phyloP scores from a whole-genome alignment of 176 grass and related monocot species.

The Musa acuminata region DNA sequence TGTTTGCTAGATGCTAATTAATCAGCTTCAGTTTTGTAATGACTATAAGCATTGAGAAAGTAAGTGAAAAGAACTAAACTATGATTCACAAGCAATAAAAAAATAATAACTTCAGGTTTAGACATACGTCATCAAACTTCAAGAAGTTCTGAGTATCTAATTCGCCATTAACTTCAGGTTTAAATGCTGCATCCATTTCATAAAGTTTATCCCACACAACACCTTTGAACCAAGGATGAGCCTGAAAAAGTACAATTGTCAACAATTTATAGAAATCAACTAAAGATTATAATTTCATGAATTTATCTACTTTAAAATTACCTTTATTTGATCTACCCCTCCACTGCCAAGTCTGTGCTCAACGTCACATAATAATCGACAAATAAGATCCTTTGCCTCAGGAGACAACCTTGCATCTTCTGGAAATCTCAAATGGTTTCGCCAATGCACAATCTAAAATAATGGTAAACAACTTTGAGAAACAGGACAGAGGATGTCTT shows the following conservation, averaged over 20 bases:
- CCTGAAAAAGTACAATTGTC: conserved; percentile 38
- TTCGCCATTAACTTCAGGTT: conserved; percentile 90
- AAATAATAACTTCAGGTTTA: conserved; percentile 12
- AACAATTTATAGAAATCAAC: conserved; percentile 25
- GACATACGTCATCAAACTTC: conserved; percentile 92
- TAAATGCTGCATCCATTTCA: conserved; percentile 94
- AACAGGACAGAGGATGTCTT: neutral
- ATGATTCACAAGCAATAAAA: neutral
- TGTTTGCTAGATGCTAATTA: neutral
- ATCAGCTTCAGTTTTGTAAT: neutral
- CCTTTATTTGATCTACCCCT: conserved; percentile 97
- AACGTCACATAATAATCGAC: conserved; percentile 90
- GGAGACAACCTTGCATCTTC: conserved; percentile 74
- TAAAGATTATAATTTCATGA: neutral
- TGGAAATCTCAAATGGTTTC: conserved; percentile 96
- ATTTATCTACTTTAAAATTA: conserved; percentile 18
- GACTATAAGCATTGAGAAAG: neutral
- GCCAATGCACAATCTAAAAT: conserved; percentile 94
- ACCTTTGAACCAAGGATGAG: conserved; percentile 87
- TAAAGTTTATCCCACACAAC: conserved; percentile 92
- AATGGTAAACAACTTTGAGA: conserved; percentile 15
- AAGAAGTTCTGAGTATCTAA: conserved; percentile 95
- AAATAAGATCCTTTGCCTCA: conserved; percentile 90
- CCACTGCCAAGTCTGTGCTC: conserved; percentile 80
- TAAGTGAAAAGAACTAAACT: neutral